Base-by-base conservation (phyloP, 1,284 basidiomycete species). In the Sanguinoderma infundibulare region DNA sequence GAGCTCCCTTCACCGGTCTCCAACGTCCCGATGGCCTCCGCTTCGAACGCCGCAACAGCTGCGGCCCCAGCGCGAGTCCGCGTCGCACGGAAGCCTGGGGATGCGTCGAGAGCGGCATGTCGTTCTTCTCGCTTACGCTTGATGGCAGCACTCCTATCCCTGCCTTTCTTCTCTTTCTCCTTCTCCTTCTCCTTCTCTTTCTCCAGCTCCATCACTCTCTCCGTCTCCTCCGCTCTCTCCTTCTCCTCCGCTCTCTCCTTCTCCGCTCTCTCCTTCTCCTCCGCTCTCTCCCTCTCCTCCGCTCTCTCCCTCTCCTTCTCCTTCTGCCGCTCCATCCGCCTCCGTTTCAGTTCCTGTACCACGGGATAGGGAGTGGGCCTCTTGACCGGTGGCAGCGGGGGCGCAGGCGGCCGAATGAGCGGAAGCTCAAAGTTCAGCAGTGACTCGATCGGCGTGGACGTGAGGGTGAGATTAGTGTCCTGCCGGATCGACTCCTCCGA, bases 351-450 rank as follows among this genome's bases (percentile, higher is more conserved):
- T 20, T 67, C 69, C 6, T 49, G 40, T n/a, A 42, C 9, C 12
- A 35, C 22, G 1, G 53, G 39, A 20, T 56, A 57, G 56, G 32
- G 22, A 49, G 54, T 9, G 54, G 39, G 9, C 24, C 14, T 30
- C 34, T 35, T 36, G 7, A 38, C 52, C 0, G 76, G 77, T 10
- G 79, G 73, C 0, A 81, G 79, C 0, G 79, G 77, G 0, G 82
- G 81, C 0, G 81, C 82, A 0, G 79, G 81, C 1, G 87, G 86
- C 69, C 89, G 92, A 24, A 81, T 73, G 57, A 79, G 80, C 5
- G 84, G 85, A 22, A 92, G 73, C 64, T 91, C 89, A 67, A 83
- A 91, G 57, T 77, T 78, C 70, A 95, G 87, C 17, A 96, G 76
- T 0, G 87, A 87, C 0, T 79, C 76, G n/a, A 95, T 76, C 0